These are phyloP conservation scores for Eimeria mitis DNA, from an alignment of 169 alveolate genomes.

Conservation along the genomic window DNA sequence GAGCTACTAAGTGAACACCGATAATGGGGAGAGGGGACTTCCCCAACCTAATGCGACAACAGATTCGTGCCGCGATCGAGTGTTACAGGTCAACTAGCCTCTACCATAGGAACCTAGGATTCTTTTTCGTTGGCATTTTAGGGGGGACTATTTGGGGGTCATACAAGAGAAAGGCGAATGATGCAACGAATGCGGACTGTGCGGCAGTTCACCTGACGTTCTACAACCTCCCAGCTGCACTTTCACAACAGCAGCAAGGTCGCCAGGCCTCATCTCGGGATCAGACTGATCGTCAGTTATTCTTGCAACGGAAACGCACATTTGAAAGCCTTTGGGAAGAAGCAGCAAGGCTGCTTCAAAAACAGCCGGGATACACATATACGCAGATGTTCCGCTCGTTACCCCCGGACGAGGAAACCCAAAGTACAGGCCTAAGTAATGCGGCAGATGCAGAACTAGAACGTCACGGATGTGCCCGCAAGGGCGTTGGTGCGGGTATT, in stretches of 20 bases:
- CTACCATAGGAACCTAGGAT: slow-evolving; percentile 59
- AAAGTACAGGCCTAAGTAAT: background rate
- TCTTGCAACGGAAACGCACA: slow-evolving; percentile 8
- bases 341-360: slow-evolving; percentile 49
- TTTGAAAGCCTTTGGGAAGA: slow-evolving; percentile 46
- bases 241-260: background rate
- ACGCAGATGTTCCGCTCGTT: slow-evolving; percentile 37
- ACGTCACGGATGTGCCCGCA: background rate
- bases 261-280: background rate
- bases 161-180: background rate
- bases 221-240: slow-evolving; percentile 26
- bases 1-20: background rate
- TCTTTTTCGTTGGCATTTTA: slow-evolving; percentile 28
- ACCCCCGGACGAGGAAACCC: slow-evolving; percentile 9
- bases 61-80: background rate
- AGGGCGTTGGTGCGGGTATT: slow-evolving; percentile 57
- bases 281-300: background rate
- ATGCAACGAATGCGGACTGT: slow-evolving; percentile 43
- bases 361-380: slow-evolving; percentile 59
- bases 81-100: slow-evolving; percentile 58
- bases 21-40: slow-evolving; percentile 50
- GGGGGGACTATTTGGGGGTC: slow-evolving; percentile 49
- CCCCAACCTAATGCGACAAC: slow-evolving; percentile 17
- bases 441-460: background rate
- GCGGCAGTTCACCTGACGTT: slow-evolving; percentile 33